A percentile compares a stretch with the other conserved stretches of the same genome.
Conservation (phyloP, 176 grass and related monocot genomes). For the Phyllostachys edulis region DNA sequence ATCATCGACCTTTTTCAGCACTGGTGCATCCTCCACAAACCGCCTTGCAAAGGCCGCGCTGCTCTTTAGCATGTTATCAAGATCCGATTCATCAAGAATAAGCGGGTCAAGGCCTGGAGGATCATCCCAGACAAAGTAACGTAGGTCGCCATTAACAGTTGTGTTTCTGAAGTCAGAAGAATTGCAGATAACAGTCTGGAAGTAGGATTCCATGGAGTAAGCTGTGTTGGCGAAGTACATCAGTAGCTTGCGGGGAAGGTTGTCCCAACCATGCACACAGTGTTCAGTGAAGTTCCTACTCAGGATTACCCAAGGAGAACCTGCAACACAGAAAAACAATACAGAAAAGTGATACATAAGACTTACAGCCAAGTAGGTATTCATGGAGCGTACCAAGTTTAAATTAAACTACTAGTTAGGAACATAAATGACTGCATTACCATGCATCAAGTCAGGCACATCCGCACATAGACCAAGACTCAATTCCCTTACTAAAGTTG, state of each 20-base stretch:
- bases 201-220: conserved; percentile 72
- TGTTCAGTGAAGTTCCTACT: conserved; percentile 70
- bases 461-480: not conserved
- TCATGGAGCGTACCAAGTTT: not conserved
- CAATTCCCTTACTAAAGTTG: not conserved
- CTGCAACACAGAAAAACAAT: conserved; percentile 27
- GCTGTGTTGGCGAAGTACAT: conserved; percentile 73
- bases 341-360: not conserved
- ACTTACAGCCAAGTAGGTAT: not conserved
- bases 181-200: conserved; percentile 82
- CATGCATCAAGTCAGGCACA: not conserved
- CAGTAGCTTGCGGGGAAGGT: conserved; percentile 66
- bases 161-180: conserved; percentile 60
- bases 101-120: conserved; percentile 65
- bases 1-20: conserved; percentile 59
- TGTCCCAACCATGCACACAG: conserved; percentile 58
- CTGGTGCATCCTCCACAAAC: conserved; percentile 48
- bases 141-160: conserved; percentile 50
- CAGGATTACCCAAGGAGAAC: conserved; percentile 85
- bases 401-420: not conserved
- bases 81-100: conserved; percentile 50
- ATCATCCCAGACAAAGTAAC: conserved; percentile 69
- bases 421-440: not conserved
- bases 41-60: conserved; percentile 62
- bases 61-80: conserved; percentile 50